Conservation (phyloP, 192 early-diverging fungal genomes). For the Geranomyces michiganensis region DNA sequence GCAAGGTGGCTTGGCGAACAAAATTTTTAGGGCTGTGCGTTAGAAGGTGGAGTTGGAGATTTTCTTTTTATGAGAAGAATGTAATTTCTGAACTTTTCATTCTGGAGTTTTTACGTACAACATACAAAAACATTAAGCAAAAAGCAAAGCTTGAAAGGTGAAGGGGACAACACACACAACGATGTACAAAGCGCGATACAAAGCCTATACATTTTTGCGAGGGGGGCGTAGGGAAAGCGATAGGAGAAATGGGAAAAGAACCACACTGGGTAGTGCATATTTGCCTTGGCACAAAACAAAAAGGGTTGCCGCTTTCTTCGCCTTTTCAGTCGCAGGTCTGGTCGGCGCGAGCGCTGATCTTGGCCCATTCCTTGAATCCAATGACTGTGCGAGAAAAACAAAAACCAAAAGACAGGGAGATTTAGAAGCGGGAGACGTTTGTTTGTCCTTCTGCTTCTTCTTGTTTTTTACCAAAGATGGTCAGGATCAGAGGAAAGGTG, state of each 20-base stretch:
- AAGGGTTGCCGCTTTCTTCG: too few relatives aligned
- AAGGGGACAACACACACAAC: neutral
- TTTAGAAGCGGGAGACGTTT: too few relatives aligned
- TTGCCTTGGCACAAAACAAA: too few relatives aligned
- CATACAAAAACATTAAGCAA: too few relatives aligned
- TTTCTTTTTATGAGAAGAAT: neutral
- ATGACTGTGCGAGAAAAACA: slow-evolving; percentile 1
- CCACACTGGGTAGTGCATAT: neutral
- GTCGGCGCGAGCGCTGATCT: slow-evolving; percentile 8
- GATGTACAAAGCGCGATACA: neutral
- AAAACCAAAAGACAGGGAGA: too few relatives aligned
- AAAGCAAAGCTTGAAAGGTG: too few relatives aligned
- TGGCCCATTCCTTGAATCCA: slow-evolving; percentile 28
- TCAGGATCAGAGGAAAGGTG: slow-evolving; percentile 27
- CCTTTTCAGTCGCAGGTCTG: too few relatives aligned
- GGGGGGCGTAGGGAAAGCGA: neutral
- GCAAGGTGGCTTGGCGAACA: too few relatives aligned
- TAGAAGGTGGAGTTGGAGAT: too few relatives aligned
- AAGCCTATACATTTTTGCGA: neutral
- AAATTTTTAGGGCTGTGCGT: too few relatives aligned
- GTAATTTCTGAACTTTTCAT: slow-evolving; percentile 3
- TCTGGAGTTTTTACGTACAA: too few relatives aligned
- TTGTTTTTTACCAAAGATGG: slow-evolving; percentile 19
- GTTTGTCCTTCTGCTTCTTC: neutral
- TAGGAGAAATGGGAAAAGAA: neutral